These are phyloP conservation scores for Parmelia sp. DNA, from an alignment of 495 filamentous ascomycete genomes.

Conservation along the genomic window DNA sequence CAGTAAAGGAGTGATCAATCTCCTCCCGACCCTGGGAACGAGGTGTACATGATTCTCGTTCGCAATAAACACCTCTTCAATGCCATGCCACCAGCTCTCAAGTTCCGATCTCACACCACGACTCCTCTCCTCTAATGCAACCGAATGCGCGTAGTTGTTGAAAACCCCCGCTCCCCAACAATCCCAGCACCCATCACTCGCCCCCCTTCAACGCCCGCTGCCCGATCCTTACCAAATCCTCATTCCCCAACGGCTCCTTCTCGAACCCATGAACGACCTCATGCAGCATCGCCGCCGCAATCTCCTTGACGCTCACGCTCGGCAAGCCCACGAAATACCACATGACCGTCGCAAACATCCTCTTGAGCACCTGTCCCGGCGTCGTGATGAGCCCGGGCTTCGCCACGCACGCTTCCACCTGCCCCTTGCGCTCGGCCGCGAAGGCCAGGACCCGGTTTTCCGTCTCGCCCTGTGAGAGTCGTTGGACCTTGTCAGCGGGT, in stretches of 20 bases:
- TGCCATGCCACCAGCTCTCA: too few species aligned
- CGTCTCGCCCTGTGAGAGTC: slow-evolving; percentile 33
- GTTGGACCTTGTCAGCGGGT: not conserved
- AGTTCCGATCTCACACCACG: too few species aligned
- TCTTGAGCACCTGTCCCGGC: slow-evolving; percentile 20
- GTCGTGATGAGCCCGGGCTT: slow-evolving; percentile 37
- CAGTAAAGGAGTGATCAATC: too few species aligned
- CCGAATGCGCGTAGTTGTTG: too few species aligned
- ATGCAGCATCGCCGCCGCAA: slow-evolving; percentile 42
- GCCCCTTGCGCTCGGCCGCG: slow-evolving; percentile 30
- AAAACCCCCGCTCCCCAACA: not conserved
- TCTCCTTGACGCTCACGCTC: slow-evolving; percentile 33
- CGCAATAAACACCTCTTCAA: too few species aligned
- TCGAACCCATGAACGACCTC: slow-evolving; percentile 41
- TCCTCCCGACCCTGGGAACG: too few species aligned
- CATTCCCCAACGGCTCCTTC: slow-evolving; percentile 42
- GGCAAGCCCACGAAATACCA: slow-evolving; percentile 26
- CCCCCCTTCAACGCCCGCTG: slow-evolving; percentile 12
- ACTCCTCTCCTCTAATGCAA: too few species aligned
- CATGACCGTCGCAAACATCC: slow-evolving; percentile 13
- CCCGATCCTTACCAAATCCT: slow-evolving; percentile 41
- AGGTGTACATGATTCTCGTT: too few species aligned
- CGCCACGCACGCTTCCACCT: slow-evolving; percentile 35
- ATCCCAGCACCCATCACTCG: not conserved
- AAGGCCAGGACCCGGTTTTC: slow-evolving; percentile 39